phyloP scores from a whole-genome alignment of 495 filamentous ascomycete genomes.

The Polyplosphaeria fusca region DNA sequence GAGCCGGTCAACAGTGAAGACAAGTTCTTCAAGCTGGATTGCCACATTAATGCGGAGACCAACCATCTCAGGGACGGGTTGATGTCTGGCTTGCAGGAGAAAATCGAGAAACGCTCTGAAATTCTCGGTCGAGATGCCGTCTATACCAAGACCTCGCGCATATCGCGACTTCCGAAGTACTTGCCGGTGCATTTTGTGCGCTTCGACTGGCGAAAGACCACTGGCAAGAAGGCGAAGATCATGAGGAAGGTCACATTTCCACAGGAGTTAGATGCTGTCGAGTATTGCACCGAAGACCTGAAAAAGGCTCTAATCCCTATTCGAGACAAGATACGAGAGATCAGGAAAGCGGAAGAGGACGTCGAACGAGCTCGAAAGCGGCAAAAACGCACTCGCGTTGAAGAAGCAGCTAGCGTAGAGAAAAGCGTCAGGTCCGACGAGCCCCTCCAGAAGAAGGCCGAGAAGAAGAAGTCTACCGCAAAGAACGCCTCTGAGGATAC shows the following conservation, averaged over 20 bases:
- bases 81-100: conserved; percentile 72
- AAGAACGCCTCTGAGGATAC: conserved; percentile 58
- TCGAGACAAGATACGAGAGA: conserved; percentile 90
- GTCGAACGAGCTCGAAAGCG: conserved; percentile 82
- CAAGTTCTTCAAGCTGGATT: conserved; percentile 86
- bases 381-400: conserved; percentile 70
- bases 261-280: conserved; percentile 84
- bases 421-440: conserved; percentile 40
- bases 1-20: conserved; percentile 64
- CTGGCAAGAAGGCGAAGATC: conserved; percentile 97
- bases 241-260: conserved; percentile 98
- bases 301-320: conserved; percentile 79
- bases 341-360: conserved; percentile 91
- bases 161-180: conserved; percentile 88
- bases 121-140: conserved; percentile 70
- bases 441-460: conserved; percentile 50
- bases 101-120: conserved; percentile 84
- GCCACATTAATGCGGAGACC: conserved; percentile 80
- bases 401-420: conserved; percentile 57
- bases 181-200: conserved; percentile 96
- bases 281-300: conserved; percentile 91
- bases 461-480: conserved; percentile 29
- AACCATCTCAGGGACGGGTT: conserved; percentile 91
- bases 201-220: conserved; percentile 94
- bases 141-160: conserved; percentile 87